These are phyloP conservation scores for Salisapilia sapeloensis DNA, from an alignment of 352 stramenopile genomes.

Conservation along the genomic window DNA sequence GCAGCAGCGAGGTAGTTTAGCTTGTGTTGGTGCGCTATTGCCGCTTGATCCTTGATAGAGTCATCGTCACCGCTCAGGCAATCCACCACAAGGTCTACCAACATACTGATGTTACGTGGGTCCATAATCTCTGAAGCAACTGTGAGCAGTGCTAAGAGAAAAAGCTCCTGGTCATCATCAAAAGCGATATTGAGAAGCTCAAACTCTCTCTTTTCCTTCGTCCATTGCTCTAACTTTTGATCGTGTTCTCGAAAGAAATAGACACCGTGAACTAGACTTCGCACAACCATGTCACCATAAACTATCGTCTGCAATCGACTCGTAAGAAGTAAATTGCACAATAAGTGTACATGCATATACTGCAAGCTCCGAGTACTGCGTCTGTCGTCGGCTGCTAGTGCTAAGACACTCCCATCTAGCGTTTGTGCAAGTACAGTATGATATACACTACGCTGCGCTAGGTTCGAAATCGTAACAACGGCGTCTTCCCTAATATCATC, in stretches of 20 bases:
- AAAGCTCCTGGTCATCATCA: constrained; percentile 43
- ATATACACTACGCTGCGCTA: constrained; percentile 27
- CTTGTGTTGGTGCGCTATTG: constrained; percentile 15
- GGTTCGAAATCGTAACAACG: constrained; percentile 40
- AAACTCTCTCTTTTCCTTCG: constrained; percentile 9
- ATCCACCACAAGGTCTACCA: constrained; percentile 28
- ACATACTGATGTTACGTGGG: constrained; percentile 28
- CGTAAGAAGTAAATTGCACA: constrained; percentile 60
- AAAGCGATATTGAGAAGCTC: constrained; percentile 24
- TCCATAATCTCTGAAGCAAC: constrained; percentile 51
- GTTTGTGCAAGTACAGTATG: constrained; percentile 28
- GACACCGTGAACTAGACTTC: constrained; percentile 31
- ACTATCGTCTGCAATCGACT: constrained; percentile 41
- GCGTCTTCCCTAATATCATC: constrained; percentile 50
- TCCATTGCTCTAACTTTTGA: background rate
- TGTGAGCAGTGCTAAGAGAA: constrained; percentile 42
- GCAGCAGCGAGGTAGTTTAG: constrained; percentile 28
- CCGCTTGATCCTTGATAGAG: constrained; percentile 5
- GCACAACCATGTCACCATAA: constrained; percentile 33
- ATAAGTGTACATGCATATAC: constrained; percentile 38
- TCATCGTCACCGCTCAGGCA: no score
- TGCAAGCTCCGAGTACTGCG: constrained; percentile 20
- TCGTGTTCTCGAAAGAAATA: constrained; percentile 13
- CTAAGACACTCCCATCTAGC: constrained; percentile 33
- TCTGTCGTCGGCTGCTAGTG: constrained; percentile 12